Conservation (phyloP, 805 yeast species). For the Starmerella gropengiesseri region DNA sequence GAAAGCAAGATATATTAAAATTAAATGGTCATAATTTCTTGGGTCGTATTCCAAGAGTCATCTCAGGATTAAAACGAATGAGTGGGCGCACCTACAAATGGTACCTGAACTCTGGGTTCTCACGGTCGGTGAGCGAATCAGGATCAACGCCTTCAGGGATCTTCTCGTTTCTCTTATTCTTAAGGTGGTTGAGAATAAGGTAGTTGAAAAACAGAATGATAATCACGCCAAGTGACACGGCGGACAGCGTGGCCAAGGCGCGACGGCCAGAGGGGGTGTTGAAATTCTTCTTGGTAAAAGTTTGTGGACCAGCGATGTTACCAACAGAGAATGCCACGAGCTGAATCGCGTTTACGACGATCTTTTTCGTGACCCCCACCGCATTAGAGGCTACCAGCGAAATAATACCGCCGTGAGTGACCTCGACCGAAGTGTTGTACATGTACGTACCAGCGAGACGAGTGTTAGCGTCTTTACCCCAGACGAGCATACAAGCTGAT, state of each 20-base stretch:
- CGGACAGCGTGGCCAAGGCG: slow-evolving; percentile 41
- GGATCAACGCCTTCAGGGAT: slow-evolving; percentile 8
- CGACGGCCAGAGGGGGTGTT: slow-evolving; percentile 46
- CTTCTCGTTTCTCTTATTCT: slow-evolving; percentile 8
- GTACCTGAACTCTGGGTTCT: slow-evolving; percentile 45
- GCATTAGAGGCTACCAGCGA: slow-evolving; percentile 34
- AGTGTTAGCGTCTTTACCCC: slow-evolving; percentile 12
- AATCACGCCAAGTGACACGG: slow-evolving; percentile 20
- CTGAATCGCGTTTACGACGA: slow-evolving; percentile 35
- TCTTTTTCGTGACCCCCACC: slow-evolving; percentile 48
- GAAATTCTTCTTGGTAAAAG: slow-evolving; percentile 51
- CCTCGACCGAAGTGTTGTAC: slow-evolving; percentile 9
- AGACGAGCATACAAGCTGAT: slow-evolving; percentile 15
- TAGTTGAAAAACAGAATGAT: not conserved
- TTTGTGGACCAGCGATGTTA: slow-evolving; percentile 47
- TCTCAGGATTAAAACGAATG: no score
- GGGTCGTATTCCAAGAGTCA: no score
- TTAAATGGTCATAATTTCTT: not conserved
- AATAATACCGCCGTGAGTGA: slow-evolving; percentile 20
- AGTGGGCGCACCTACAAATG: slow-evolving; percentile 10
- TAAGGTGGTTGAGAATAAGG: slow-evolving; percentile 4
- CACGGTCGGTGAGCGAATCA: slow-evolving; percentile 40
- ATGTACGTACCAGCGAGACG: slow-evolving; percentile 15
- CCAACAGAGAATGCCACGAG: slow-evolving; percentile 45
- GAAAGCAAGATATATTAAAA: no score